These are phyloP conservation scores for Aspergillus olivimuriae DNA, from an alignment of 495 filamentous ascomycete genomes.

Conservation along the genomic window DNA sequence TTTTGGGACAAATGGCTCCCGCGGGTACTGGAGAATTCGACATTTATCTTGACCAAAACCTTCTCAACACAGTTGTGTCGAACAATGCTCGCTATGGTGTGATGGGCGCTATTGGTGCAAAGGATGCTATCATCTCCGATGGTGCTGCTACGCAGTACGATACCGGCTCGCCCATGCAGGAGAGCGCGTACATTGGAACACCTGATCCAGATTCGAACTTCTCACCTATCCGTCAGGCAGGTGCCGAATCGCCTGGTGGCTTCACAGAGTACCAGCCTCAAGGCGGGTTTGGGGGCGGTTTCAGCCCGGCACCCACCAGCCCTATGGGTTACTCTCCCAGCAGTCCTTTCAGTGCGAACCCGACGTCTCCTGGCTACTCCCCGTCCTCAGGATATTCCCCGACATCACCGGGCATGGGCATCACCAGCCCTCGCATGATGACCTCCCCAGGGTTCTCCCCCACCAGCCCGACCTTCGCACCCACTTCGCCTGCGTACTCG, in stretches of 20 bases:
- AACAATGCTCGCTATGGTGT: conserved; percentile 78
- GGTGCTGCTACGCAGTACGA: conserved; percentile 95
- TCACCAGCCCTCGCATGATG: conserved; percentile 48
- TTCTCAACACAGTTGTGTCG: conserved; percentile 90
- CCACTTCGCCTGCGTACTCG: conserved; percentile 76
- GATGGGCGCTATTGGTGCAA: conserved; percentile 67
- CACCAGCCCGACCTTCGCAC: conserved; percentile 65
- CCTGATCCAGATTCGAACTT: conserved; percentile 76
- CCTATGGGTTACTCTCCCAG: conserved; percentile 63
- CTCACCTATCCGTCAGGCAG: conserved; percentile 78
- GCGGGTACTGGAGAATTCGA: conserved; percentile 95
- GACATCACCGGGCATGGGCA: conserved; percentile 56
- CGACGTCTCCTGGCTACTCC: conserved; percentile 70
- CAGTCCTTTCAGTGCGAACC: conserved; percentile 75
- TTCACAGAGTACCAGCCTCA: conserved; percentile 57
- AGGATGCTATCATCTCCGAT: conserved; percentile 61
- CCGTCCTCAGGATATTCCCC: conserved; percentile 64
- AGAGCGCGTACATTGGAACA: conserved; percentile 66
- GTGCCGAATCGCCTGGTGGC: conserved; percentile 68
- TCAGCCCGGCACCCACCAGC: conserved; percentile 63
- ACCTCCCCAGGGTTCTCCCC: conserved; percentile 54
- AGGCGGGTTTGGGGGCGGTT: conserved; percentile 49
- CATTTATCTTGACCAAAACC: conserved; percentile 82
- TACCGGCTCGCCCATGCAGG: conserved; percentile 78
- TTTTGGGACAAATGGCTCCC: conserved; percentile 93